phyloP scores from a whole-genome alignment of 106 monocot genomes.

The Dactylorhiza incarnata region DNA sequence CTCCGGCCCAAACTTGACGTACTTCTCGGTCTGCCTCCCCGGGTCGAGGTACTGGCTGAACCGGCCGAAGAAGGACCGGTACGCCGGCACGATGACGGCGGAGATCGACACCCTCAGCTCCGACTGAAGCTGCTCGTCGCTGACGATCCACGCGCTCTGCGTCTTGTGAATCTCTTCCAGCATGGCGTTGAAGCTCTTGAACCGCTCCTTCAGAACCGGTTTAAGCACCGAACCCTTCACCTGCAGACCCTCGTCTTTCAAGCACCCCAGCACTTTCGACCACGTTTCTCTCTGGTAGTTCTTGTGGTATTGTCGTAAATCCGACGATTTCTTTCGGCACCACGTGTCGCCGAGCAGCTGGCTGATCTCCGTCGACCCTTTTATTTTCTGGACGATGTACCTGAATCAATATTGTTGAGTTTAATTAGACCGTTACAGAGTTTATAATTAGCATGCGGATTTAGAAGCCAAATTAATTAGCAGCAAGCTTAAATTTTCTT shows the following conservation, averaged over 20 bases:
- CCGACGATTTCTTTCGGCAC: conserved; percentile 22
- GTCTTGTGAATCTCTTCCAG: conserved; percentile 23
- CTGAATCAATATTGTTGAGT: too few relatives aligned
- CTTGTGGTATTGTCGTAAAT: conserved; percentile 22
- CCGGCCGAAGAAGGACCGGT: conserved; percentile 19
- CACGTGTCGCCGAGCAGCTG: conserved; percentile 15
- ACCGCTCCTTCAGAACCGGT: conserved; percentile 21
- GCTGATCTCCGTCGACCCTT: conserved; percentile 42
- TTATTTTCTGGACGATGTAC: conserved; percentile 71
- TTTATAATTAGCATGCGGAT: too few relatives aligned
- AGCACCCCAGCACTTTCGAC: conserved; percentile 17
- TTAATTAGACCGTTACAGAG: too few relatives aligned
- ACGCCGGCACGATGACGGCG: conserved; percentile 17
- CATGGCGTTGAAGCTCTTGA: conserved; percentile 26
- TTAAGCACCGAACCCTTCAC: conserved; percentile 13
- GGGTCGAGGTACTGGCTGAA: conserved; percentile 16
- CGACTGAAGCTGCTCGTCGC: conserved; percentile 26
- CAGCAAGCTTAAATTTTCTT: too few relatives aligned
- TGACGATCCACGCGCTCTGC: conserved; percentile 23
- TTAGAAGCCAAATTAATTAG: too few relatives aligned
- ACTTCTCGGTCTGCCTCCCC: conserved; percentile 30
- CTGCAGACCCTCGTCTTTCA: conserved; percentile 18
- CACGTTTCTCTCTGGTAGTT: conserved; percentile 29
- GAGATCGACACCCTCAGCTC: conserved; percentile 22
- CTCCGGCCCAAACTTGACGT: conserved; percentile 19